Percentiles rank a stretch among this genome's conserved stretches.
Conservation (phyloP, 257 asterid genomes). For the Lycium ferocissimum region DNA sequence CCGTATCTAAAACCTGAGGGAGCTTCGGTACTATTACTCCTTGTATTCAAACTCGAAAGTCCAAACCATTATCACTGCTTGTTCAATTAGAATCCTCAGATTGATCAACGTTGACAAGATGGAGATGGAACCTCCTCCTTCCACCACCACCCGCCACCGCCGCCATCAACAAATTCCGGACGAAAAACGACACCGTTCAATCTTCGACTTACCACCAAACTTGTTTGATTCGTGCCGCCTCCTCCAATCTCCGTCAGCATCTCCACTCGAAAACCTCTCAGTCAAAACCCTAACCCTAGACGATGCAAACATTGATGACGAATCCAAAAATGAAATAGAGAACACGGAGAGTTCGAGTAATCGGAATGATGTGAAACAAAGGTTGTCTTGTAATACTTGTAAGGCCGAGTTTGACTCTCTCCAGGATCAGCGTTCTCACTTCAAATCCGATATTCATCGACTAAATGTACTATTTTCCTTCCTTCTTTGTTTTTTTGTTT, state of each 20-base stretch:
- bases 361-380: slow-evolving; percentile 50
- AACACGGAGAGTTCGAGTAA: slow-evolving; percentile 25
- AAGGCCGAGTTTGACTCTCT: slow-evolving; percentile 93
- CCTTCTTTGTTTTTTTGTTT: background rate
- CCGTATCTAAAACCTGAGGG: background rate
- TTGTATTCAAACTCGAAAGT: background rate
- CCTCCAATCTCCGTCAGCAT: slow-evolving; percentile 60
- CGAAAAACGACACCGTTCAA: slow-evolving; percentile 61
- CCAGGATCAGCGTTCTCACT: slow-evolving; percentile 85
- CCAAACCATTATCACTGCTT: background rate
- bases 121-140: slow-evolving; percentile 30
- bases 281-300: slow-evolving; percentile 11
- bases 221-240: slow-evolving; percentile 83
- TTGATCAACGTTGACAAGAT: slow-evolving; percentile 18
- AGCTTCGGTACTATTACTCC: background rate
- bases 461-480: slow-evolving; percentile 59
- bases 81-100: background rate
- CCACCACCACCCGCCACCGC: slow-evolving; percentile 29
- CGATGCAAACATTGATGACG: slow-evolving; percentile 41
- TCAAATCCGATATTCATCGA: slow-evolving; percentile 94
- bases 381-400: slow-evolving; percentile 95
- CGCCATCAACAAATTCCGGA: slow-evolving; percentile 42
- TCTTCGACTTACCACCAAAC: slow-evolving; percentile 66
- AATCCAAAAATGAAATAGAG: slow-evolving; percentile 21
- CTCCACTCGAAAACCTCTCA: slow-evolving; percentile 37